Base-by-base conservation (phyloP, 2,329 filamentous ascomycete species). In the Sclerotiophoma versabilis region DNA sequence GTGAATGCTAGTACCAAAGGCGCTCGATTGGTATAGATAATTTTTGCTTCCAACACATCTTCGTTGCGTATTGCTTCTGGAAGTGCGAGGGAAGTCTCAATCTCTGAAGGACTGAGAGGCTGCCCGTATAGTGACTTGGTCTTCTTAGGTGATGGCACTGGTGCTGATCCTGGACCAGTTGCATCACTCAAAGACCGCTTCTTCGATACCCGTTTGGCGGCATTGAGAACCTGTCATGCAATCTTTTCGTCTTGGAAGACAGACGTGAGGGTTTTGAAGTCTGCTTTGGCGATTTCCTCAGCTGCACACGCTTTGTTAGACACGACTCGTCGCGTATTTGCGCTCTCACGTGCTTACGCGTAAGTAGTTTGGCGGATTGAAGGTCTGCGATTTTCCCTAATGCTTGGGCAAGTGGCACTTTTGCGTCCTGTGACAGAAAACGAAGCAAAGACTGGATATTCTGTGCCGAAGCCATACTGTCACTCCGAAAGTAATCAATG, bases 1-100 rank as follows among this genome's bases (percentile, higher is more conserved):
- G 89, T 87, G 73, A 96, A 96, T 0, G 91, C 91, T 5, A 96
- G 81, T 1, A 96, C 86, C 1, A 96, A 77, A 1, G 92, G 92
- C 2, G 92, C 92, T 32, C 92, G 82, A 66, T 96, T 96, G 0
- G 91, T 95, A 57, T 87, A 78, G 1, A 96, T 63, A 0, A 79
- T 77, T 1, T 84, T 84, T 2, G 76, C 73, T 12, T 79, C 77
- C 4, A 96, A 84, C 7, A 81, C 75, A 1, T 84, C 81, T 63
- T 90, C 87, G 39, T 87, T 80, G 23, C 77, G 76, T 7, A 77
- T 77, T 2, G 85, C 72, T 1, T 66, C 63, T 0, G 88, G 87
- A 1, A 92, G 75, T 7, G 76, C 77, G 5, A 92, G 77, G 0
- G 86, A 85, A 6, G 77, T 78, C 70, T 92, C 89, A 1, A 88